Percentiles rank a stretch among this genome's conserved stretches.
phyloP scores from a whole-genome alignment of 2,329 filamentous ascomycete genomes.

The Fusarium oligoseptatum region DNA sequence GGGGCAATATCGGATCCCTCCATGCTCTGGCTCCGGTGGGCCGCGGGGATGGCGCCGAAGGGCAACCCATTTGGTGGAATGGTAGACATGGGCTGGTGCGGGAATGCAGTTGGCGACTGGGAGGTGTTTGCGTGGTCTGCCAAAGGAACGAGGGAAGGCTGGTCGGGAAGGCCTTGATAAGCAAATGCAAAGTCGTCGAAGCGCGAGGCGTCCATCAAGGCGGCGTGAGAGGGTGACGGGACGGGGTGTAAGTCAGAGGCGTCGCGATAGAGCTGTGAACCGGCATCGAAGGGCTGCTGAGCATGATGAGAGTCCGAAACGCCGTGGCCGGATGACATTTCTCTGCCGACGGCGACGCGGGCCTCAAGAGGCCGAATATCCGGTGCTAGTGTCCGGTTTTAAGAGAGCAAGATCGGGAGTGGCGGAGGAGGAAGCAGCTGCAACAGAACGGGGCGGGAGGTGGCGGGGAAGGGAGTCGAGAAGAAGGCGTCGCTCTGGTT shows the following conservation, averaged over 20 bases:
- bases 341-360: conserved; percentile 37
- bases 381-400: conserved; percentile 1
- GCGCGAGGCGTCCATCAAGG: conserved; percentile 60
- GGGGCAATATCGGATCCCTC: conserved; percentile 62
- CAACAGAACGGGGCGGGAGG: conserved; percentile 7
- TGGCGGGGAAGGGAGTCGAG: conserved; percentile 4
- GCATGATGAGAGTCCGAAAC: conserved; percentile 50
- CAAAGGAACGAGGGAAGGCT: conserved; percentile 55
- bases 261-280: conserved; percentile 45
- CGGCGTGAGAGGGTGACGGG: conserved; percentile 38
- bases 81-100: conserved; percentile 44
- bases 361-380: conserved; percentile 36
- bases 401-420: conserved; percentile 23
- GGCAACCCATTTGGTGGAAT: conserved; percentile 41
- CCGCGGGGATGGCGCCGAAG: conserved; percentile 40
- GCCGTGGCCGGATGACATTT: conserved; percentile 50
- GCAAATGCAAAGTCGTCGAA: conserved; percentile 68
- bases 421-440: conserved; percentile 5
- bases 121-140: conserved; percentile 51
- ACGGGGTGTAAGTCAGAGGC: conserved; percentile 38
- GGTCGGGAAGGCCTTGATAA: conserved; percentile 59
- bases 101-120: conserved; percentile 52
- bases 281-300: conserved; percentile 45
- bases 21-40: conserved; percentile 46
- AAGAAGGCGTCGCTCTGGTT: conserved; percentile 12